A percentile compares a stretch with the other conserved stretches of the same genome.
Evolutionary conservation across 2,329 filamentous ascomycete species (phyloP).

Genomic region (Trichoderma oligosporum): DNA sequence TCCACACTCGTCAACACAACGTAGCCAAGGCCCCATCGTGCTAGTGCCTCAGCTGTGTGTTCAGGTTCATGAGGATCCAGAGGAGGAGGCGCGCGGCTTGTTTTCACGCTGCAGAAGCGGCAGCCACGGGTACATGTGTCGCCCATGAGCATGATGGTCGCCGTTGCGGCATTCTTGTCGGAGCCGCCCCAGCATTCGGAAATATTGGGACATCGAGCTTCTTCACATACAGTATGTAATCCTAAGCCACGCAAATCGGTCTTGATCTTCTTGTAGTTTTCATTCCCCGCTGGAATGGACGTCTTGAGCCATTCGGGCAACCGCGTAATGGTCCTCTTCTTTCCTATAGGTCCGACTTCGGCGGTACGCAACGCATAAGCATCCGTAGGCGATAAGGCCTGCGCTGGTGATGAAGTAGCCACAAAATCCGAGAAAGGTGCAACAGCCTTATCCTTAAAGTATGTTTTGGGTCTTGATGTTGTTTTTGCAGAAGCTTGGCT

Average conservation of each 20-base stretch:
- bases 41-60: slow-evolving; percentile 89
- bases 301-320: slow-evolving; percentile 96
- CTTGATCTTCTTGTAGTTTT: slow-evolving; percentile 92
- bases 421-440: slow-evolving; percentile 59
- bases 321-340: slow-evolving; percentile 63
- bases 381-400: slow-evolving; percentile 48
- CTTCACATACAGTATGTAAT: slow-evolving; percentile 94
- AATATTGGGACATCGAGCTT: slow-evolving; percentile 95
- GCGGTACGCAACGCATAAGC: slow-evolving; percentile 60
- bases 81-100: slow-evolving; percentile 67
- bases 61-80: slow-evolving; percentile 95
- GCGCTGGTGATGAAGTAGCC: slow-evolving; percentile 36
- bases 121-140: slow-evolving; percentile 96
- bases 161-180: slow-evolving; percentile 84
- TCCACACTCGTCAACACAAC: slow-evolving; percentile 93
- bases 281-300: slow-evolving; percentile 75
- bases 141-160: slow-evolving; percentile 99
- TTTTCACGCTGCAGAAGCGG: slow-evolving; percentile 97
- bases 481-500: slow-evolving; percentile 24
- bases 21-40: slow-evolving; percentile 90
- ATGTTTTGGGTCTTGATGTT: slow-evolving; percentile 40
- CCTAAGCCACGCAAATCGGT: slow-evolving; percentile 83
- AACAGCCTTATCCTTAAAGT: slow-evolving; percentile 58
- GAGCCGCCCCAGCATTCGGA: slow-evolving; percentile 95
- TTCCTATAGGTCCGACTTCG: slow-evolving; percentile 60